A percentile compares a stretch with the other conserved stretches of the same genome.
These are phyloP conservation scores for Tolypocladium capitatum DNA, from an alignment of 2,329 filamentous ascomycete genomes.

Conservation along the genomic window DNA sequence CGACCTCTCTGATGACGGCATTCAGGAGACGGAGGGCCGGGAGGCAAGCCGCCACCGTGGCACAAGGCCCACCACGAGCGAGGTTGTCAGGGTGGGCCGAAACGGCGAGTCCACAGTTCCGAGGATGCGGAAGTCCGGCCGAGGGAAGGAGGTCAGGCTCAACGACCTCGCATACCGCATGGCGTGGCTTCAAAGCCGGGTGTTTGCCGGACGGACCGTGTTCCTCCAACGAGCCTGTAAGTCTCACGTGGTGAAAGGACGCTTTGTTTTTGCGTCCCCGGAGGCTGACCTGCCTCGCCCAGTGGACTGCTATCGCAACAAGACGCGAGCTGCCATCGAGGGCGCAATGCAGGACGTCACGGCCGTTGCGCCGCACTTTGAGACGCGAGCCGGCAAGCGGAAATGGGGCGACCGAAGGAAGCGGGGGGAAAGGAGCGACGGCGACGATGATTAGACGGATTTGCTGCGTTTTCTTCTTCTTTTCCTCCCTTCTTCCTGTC, in stretches of 20 bases:
- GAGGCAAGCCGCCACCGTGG: slow-evolving; percentile 21
- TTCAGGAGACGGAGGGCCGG: slow-evolving; percentile 36
- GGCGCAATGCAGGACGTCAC: slow-evolving; percentile 62
- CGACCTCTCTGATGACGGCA: slow-evolving; percentile 43
- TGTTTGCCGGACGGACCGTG: slow-evolving; percentile 73
- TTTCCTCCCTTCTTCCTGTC: neutral
- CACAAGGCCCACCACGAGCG: slow-evolving; percentile 15
- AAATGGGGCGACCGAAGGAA: slow-evolving; percentile 50
- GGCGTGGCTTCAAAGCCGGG: slow-evolving; percentile 90
- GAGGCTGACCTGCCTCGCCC: slow-evolving; percentile 5
- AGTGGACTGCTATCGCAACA: slow-evolving; percentile 93
- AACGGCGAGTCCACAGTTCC: slow-evolving; percentile 66
- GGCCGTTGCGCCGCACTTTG: slow-evolving; percentile 69
- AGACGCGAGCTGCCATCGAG: slow-evolving; percentile 74
- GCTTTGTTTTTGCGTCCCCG: neutral
- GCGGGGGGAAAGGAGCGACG: slow-evolving; percentile 17
- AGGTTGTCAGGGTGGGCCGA: slow-evolving; percentile 50
- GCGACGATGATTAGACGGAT: slow-evolving; percentile 12
- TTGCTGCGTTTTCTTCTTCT: neutral
- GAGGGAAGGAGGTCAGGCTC: slow-evolving; percentile 73
- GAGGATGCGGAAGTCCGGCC: slow-evolving; percentile 52
- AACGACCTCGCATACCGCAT: slow-evolving; percentile 92
- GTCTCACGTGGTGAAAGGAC: slow-evolving; percentile 23
- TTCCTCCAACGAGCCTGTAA: slow-evolving; percentile 85
- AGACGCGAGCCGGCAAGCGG: slow-evolving; percentile 77